These are phyloP conservation scores for Fonsecaea erecta DNA, from an alignment of 2,329 filamentous ascomycete genomes.

Conservation along the genomic window DNA sequence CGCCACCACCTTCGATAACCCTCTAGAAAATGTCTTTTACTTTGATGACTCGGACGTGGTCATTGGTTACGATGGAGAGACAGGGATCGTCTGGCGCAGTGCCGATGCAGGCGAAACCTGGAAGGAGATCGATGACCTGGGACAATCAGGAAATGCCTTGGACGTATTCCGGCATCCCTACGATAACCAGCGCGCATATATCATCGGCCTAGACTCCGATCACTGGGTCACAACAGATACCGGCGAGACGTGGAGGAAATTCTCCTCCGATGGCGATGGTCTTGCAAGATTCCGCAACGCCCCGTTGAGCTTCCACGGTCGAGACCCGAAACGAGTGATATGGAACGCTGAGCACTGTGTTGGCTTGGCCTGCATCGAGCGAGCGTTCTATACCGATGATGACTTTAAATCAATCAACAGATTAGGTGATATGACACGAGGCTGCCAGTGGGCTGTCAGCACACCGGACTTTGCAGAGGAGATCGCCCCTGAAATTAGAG, in stretches of 20 bases:
- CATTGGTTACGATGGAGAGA: constrained; percentile 70
- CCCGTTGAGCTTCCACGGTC: constrained; percentile 76
- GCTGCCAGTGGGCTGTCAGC: constrained; percentile 87
- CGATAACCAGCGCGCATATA: constrained; percentile 78
- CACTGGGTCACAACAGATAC: constrained; percentile 86
- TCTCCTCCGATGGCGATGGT: constrained; percentile 59
- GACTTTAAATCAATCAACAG: constrained; percentile 75
- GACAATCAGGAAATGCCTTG: constrained; percentile 62
- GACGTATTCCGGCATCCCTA: constrained; percentile 76
- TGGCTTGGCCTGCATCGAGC: constrained; percentile 64
- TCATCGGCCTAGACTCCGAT: constrained; percentile 68
- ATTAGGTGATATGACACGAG: constrained; percentile 63
- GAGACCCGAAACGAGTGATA: constrained; percentile 81
- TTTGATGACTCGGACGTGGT: constrained; percentile 88
- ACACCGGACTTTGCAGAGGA: constrained; percentile 66
- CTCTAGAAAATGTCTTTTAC: constrained; percentile 76
- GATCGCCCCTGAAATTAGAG: constrained; percentile 64
- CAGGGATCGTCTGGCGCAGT: constrained; percentile 74
- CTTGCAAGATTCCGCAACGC: constrained; percentile 61
- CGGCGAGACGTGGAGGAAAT: constrained; percentile 79
- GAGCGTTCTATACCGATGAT: constrained; percentile 76
- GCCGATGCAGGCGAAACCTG: constrained; percentile 79
- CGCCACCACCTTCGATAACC: constrained; percentile 67
- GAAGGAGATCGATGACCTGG: constrained; percentile 67
- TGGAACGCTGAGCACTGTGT: constrained; percentile 76